Evolutionary conservation across 2,329 filamentous ascomycete species (phyloP).

Genomic region (Myriosclerotinia duriaeana): DNA sequence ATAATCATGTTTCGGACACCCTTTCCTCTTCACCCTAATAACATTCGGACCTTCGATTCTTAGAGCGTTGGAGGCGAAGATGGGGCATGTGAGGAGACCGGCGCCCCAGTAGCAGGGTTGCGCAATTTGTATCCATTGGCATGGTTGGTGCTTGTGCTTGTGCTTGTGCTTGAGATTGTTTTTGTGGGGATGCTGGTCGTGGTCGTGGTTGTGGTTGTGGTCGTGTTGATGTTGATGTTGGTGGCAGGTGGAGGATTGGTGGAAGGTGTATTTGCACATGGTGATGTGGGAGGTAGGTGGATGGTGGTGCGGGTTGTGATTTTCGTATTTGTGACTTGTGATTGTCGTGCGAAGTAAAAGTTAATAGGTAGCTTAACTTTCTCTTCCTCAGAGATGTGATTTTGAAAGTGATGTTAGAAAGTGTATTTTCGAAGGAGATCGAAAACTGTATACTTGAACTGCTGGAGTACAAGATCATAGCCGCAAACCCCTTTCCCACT

Average conservation of each 20-base stretch:
- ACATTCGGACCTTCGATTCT: slow-evolving; percentile 18
- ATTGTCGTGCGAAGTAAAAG: not conserved
- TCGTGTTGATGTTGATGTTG: not conserved
- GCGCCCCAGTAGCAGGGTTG: slow-evolving; percentile 3
- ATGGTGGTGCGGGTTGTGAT: not conserved
- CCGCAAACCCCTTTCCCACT: not conserved
- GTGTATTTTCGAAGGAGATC: not conserved
- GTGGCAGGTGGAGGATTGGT: slow-evolving; percentile 15
- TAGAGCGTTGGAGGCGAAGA: slow-evolving; percentile 12
- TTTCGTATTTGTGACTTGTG: no score
- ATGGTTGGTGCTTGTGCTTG: not conserved
- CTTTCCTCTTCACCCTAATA: not conserved
- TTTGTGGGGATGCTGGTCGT: not conserved
- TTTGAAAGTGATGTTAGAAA: not conserved
- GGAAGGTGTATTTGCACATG: slow-evolving; percentile 21
- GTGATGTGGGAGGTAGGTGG: not conserved
- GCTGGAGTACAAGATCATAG: not conserved
- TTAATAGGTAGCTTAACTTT: not conserved
- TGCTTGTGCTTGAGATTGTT: not conserved
- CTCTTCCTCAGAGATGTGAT: no score
- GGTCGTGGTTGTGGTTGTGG: not conserved
- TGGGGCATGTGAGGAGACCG: slow-evolving; percentile 17
- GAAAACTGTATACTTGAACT: not conserved
- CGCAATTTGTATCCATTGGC: slow-evolving; percentile 21
- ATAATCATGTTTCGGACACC: slow-evolving; percentile 13